A percentile compares a stretch with the other conserved stretches of the same genome.
These are phyloP conservation scores for Aspergillus felis DNA, from an alignment of 2,329 filamentous ascomycete genomes.

Conservation along the genomic window DNA sequence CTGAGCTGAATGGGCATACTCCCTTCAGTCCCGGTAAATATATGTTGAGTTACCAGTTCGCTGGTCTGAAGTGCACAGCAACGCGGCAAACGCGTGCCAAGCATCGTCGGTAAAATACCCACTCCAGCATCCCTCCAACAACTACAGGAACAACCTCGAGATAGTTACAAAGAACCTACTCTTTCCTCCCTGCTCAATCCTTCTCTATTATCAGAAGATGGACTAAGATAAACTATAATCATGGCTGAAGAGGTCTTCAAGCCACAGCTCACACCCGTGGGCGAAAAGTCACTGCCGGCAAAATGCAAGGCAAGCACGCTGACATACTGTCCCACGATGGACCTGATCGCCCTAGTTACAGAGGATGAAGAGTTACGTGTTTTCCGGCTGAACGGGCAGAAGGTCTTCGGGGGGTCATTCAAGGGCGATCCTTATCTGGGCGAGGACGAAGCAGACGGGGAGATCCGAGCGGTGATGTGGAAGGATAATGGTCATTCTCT, in stretches of 20 bases:
- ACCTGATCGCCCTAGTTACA: constrained; percentile 71
- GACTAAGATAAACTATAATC: constrained; percentile 13
- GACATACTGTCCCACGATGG: constrained; percentile 77
- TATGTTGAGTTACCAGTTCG: not conserved
- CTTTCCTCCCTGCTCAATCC: not conserved
- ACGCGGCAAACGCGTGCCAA: constrained; percentile 14
- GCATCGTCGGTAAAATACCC: constrained; percentile 7
- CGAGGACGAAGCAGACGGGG: constrained; percentile 40
- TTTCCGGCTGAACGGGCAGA: constrained; percentile 73
- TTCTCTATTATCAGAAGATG: constrained; percentile 17
- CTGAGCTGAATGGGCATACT: not conserved
- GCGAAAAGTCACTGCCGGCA: constrained; percentile 38
- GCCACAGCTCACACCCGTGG: constrained; percentile 37
- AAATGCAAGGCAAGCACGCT: constrained; percentile 50
- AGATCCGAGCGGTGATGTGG: constrained; percentile 54
- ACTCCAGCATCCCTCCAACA: constrained; percentile 6
- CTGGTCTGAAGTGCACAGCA: not conserved
- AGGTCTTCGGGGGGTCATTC: constrained; percentile 53
- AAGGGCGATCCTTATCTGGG: constrained; percentile 36
- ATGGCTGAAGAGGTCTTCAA: constrained; percentile 22
- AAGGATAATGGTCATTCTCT: constrained; percentile 59
- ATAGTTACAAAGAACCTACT: not conserved
- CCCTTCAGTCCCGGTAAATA: not conserved
- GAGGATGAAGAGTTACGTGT: constrained; percentile 67
- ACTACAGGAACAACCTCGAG: constrained; percentile 2